phyloP scores from a whole-genome alignment of 495 filamentous ascomycete genomes.

The Margaritispora aquatica region DNA sequence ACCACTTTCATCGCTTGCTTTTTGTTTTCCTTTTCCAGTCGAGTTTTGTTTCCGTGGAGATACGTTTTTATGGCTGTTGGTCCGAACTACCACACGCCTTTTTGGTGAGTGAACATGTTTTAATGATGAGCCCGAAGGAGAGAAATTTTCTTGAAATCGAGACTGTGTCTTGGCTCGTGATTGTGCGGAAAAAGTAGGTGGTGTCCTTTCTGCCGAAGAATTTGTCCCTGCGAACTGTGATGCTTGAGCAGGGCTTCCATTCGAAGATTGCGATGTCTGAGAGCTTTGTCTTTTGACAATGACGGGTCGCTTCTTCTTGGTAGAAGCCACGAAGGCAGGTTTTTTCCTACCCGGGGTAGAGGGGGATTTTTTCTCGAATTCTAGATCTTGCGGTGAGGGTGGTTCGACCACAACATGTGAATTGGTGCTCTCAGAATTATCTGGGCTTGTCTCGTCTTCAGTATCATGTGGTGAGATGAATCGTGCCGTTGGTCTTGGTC shows the following conservation, averaged over 20 bases:
- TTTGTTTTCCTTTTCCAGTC: background rate
- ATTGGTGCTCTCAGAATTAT: conserved; percentile 13
- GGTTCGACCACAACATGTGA: conserved; percentile 21
- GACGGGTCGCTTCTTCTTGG: conserved; percentile 19
- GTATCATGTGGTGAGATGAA: conserved; percentile 42
- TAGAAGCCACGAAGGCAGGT: conserved; percentile 9
- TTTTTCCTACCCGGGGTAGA: conserved; percentile 12
- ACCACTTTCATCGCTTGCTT: background rate
- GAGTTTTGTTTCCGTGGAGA: background rate
- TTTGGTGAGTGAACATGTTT: background rate
- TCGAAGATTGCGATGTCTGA: conserved; percentile 18
- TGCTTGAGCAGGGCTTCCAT: conserved; percentile 9
- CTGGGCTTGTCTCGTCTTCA: conserved; percentile 27
- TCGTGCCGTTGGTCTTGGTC: conserved; percentile 42
- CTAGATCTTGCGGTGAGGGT: conserved; percentile 15
- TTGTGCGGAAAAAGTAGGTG: conserved; percentile 3
- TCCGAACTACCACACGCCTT: background rate
- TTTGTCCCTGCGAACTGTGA: background rate
- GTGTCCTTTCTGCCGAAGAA: conserved; percentile 12
- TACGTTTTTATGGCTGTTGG: background rate
- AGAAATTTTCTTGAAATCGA: conserved; percentile 22
- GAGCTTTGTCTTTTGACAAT: conserved; percentile 20
- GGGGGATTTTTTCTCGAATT: conserved; percentile 11
- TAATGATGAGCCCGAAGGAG: conserved; percentile 7
- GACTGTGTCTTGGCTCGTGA: conserved; percentile 5